Percentiles rank a stretch among this genome's conserved stretches.
phyloP scores from a whole-genome alignment of 1,139 yeast species.

The Lodderomyces metapsilosis region DNA sequence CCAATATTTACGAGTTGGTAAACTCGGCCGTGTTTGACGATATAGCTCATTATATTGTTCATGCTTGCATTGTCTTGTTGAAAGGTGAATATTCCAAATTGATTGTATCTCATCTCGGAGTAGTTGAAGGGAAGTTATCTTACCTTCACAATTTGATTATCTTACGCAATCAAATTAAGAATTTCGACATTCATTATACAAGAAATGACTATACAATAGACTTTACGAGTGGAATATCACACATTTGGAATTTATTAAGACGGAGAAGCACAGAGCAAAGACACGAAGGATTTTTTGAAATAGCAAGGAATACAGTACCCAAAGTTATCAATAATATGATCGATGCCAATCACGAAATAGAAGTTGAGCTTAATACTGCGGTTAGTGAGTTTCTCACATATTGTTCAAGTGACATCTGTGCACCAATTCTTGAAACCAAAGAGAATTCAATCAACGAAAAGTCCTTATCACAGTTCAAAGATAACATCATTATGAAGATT shows the following conservation, averaged over 20 bases:
- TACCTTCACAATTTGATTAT: constrained; percentile 71
- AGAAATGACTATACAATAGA: constrained; percentile 75
- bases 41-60: constrained; percentile 83
- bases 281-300: constrained; percentile 44
- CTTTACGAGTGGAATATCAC: constrained; percentile 68
- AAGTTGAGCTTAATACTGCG: constrained; percentile 65
- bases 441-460: constrained; percentile 14
- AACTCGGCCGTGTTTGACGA: constrained; percentile 81
- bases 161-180: constrained; percentile 67
- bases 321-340: constrained; percentile 81
- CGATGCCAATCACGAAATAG: constrained; percentile 80
- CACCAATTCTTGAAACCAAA: constrained; percentile 25
- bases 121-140: constrained; percentile 62
- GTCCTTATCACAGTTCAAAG: constrained; percentile 36
- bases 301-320: constrained; percentile 73
- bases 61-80: constrained; percentile 64
- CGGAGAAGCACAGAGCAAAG: constrained; percentile 30
- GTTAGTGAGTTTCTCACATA: constrained; percentile 60
- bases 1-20: constrained; percentile 77
- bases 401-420: constrained; percentile 35
- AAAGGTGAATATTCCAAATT: constrained; percentile 50
- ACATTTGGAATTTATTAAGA: constrained; percentile 49
- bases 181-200: constrained; percentile 77
- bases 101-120: constrained; percentile 37
- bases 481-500: constrained; percentile 48